Evolutionary conservation across 306 rosid species (phyloP), one percentile per base, ranked within the genome.

Genomic region (Ziziphus jujuba): DNA sequence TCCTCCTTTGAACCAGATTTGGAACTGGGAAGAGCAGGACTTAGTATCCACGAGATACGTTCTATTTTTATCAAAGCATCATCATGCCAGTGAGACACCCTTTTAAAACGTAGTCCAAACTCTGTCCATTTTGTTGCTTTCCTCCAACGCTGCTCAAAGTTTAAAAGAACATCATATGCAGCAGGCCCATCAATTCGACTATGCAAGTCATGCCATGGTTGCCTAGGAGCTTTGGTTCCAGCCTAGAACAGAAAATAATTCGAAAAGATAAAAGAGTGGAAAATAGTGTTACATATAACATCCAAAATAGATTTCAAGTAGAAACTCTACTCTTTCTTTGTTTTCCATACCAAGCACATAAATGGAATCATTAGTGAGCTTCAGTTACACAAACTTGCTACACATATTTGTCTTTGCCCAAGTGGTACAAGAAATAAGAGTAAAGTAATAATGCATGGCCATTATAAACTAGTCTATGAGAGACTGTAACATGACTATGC

Each of bases 181-280:
- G 97, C 96, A 66, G 96, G 96, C 59, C 97, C 99, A 16, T 95
- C 97, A 63, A 95, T 80, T 84, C 87, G 85, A 82, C 95, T 80
- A 75, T 95, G 99, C 84, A 84, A 77, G 78, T 95, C 99, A 80
- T 95, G 99, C 99, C 99, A 95, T 28, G 99, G 99, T 82, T 95
- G 77, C 81, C 99, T 79, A 51, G 99, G 99, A 75, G 75, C 87
- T 80, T 72, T 88, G 50, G 78, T 72, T 75, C 92, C 96, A 82
- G 89, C 69, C 99, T 93, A 75, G 61, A 55, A 55, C 48, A 50
- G 21, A 35, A 56, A 38, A 17, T 50, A 36, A 33, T 53, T 34
- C 34, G 22, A 34, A 54, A 25, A 64, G 49, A 72, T 59, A 45
- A 43, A 33, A 35, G 28, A 47, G 31, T 66, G 51, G 11, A 36